Evolutionary conservation across 2,329 filamentous ascomycete genomes (phyloP).

Genomic region (Exophiala dermatitidis): DNA sequence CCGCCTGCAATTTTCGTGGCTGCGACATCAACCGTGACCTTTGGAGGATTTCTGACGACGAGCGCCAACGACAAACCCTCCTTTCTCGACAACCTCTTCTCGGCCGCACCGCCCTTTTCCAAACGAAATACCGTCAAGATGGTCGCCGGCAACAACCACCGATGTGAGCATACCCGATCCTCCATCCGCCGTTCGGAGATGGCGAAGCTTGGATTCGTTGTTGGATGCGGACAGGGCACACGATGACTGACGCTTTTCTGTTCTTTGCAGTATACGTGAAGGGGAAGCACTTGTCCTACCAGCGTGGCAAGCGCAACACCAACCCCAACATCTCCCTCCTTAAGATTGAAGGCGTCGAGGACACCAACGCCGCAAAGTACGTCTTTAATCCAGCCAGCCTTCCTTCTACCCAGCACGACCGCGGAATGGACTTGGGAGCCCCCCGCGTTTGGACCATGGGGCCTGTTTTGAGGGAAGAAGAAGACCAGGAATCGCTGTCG

Average conservation of each 20-base stretch:
- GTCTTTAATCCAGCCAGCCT: conserved; percentile 26
- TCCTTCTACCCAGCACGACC: not conserved
- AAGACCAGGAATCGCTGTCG: not conserved
- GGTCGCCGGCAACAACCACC: conserved; percentile 81
- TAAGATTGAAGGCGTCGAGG: conserved; percentile 97
- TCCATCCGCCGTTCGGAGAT: not conserved
- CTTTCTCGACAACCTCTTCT: conserved; percentile 28
- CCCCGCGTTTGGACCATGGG: too few species aligned
- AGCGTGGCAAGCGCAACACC: conserved; percentile 86
- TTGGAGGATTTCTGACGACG: conserved; percentile 19
- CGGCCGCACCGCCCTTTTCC: conserved; percentile 32
- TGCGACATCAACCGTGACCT: not conserved
- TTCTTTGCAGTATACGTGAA: conserved; percentile 68
- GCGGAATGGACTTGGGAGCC: too few species aligned
- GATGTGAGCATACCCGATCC: conserved; percentile 53
- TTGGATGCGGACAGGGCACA: not conserved
- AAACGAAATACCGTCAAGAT: conserved; percentile 55
- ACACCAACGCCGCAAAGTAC: conserved; percentile 79
- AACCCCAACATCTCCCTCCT: conserved; percentile 87
- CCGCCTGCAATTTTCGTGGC: conserved; percentile 12
- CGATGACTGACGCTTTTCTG: not conserved
- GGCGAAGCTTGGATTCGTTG: not conserved
- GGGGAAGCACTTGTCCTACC: conserved; percentile 97
- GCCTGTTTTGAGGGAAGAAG: not conserved
- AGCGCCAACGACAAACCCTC: conserved; percentile 22